Evolutionary conservation across 2,329 filamentous ascomycete genomes (phyloP), one percentile per base, ranked within the genome.

Genomic region (Hymenoscyphus salicellus): DNA sequence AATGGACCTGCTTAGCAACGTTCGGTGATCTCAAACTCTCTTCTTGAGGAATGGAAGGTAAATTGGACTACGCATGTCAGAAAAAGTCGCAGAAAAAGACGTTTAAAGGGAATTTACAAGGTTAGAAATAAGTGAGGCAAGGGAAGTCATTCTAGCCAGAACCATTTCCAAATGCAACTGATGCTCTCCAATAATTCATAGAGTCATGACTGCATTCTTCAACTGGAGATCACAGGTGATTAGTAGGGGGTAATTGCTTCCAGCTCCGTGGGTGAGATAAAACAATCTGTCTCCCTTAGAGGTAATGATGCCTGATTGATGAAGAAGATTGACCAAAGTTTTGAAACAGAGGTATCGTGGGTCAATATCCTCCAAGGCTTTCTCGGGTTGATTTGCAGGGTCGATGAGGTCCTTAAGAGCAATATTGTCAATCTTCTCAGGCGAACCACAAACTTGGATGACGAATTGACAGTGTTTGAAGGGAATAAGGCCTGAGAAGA

Each of bases 131-230:
- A 20, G n/a, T 14, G 14, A 38, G 14, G 36, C 14, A 38, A 38
- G 36, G 36, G 36, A 38, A 17, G 3, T 3, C 10, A 52, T 52
- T 52, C 46, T 11, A 52, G 28, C 55, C n/a, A 16, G 55, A 8
- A 56, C 17, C 1, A 56, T 28, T 30, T 56, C 55, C 26, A 56
- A 33, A n/a, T n/a, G 14, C 26, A 56, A 32, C 26, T 32, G 33
- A 4, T n/a, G 17, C n/a, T 11, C 30, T 8, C 55, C 56, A 6
- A 56, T 38, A 10, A 30, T 30, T 7, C 61, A n/a, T 14, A 63
- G 38, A 41, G 30, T 41, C n/a, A 63, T 63, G 1, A 43, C 61
- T 10, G 61, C 61, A 41, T 59, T 63, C 14, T 43, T 32, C n/a
- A 63, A 16, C 16, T 63, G 55, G 6, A 7, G 26, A 32, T 63